Evolutionary conservation across 345 rosid species (phyloP).

Genomic region (Reutealis trisperma): DNA sequence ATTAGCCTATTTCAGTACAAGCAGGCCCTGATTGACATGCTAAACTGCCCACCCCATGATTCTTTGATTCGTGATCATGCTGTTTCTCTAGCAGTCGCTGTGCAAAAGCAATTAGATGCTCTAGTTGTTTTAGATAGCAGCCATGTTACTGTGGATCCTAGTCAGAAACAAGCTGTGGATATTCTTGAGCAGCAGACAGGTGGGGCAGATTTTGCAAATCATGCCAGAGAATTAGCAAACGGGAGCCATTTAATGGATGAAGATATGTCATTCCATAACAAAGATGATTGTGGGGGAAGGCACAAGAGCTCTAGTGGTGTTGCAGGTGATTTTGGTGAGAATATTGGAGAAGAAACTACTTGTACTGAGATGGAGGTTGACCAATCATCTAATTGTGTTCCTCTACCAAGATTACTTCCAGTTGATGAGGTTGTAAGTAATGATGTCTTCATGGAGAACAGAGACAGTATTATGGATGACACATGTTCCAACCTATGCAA

Average conservation of each 20-base stretch:
- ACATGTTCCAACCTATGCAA: constrained; percentile 4
- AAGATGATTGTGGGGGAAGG: constrained; percentile 10
- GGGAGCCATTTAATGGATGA: constrained; percentile 11
- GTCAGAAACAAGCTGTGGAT: constrained; percentile 27
- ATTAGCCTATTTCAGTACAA: constrained; percentile 60
- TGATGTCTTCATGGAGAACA: constrained; percentile 22
- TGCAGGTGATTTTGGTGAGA: constrained; percentile 24
- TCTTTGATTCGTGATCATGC: constrained; percentile 83
- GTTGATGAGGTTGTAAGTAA: constrained; percentile 19
- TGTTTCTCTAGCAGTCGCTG: constrained; percentile 56
- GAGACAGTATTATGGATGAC: constrained; percentile 8
- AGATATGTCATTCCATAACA: constrained; percentile 19
- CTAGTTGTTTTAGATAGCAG: constrained; percentile 35
- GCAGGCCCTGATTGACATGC: constrained; percentile 59
- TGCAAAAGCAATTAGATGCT: constrained; percentile 59
- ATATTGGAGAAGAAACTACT: constrained; percentile 18
- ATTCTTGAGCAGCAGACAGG: constrained; percentile 21
- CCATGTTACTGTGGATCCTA: constrained; percentile 18
- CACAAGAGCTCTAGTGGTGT: constrained; percentile 16
- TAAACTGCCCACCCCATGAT: constrained; percentile 61
- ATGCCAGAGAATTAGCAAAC: constrained; percentile 20
- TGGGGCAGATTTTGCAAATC: constrained; percentile 15
- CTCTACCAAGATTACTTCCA: constrained; percentile 13
- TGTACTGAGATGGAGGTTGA: constrained; percentile 15
- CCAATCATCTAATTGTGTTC: constrained; percentile 5